Conservation (phyloP, 345 rosid species). For the Capsella bursapastoris region DNA sequence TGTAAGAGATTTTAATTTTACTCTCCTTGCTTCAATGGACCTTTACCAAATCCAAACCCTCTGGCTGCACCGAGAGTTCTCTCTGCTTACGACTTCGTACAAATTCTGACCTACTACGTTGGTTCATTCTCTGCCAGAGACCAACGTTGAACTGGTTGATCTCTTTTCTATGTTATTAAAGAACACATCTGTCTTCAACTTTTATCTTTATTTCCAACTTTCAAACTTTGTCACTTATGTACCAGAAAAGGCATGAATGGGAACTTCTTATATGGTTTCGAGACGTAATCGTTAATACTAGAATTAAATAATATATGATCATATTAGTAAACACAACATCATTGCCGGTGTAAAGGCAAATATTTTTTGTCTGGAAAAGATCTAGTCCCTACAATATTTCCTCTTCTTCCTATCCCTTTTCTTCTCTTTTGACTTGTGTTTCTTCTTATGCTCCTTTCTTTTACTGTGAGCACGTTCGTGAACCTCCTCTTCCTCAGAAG, state of each 20-base stretch:
- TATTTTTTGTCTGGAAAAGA: background rate
- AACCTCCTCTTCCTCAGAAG: conserved; percentile 46
- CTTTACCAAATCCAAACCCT: background rate
- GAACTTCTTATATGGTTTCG: background rate
- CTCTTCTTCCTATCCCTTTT: conserved; percentile 43
- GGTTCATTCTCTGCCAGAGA: background rate
- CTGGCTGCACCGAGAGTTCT: background rate
- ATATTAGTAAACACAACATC: conserved; percentile 1
- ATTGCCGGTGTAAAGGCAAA: background rate
- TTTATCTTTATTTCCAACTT: no score
- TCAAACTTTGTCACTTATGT: no score
- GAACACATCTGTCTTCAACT: no score
- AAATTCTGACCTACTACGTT: background rate
- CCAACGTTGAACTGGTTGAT: background rate
- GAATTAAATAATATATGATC: background rate
- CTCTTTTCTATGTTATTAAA: no score
- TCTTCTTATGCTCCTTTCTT: conserved; percentile 50
- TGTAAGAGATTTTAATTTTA: background rate
- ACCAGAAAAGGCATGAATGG: background rate
- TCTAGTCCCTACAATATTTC: conserved; percentile 19
- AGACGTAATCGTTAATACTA: background rate
- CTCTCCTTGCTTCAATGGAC: background rate
- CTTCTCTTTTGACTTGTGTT: conserved; percentile 53
- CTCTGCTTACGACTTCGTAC: background rate
- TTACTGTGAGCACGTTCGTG: conserved; percentile 42